phyloP scores from a whole-genome alignment of 345 rosid species.

The Camelina hispida region DNA sequence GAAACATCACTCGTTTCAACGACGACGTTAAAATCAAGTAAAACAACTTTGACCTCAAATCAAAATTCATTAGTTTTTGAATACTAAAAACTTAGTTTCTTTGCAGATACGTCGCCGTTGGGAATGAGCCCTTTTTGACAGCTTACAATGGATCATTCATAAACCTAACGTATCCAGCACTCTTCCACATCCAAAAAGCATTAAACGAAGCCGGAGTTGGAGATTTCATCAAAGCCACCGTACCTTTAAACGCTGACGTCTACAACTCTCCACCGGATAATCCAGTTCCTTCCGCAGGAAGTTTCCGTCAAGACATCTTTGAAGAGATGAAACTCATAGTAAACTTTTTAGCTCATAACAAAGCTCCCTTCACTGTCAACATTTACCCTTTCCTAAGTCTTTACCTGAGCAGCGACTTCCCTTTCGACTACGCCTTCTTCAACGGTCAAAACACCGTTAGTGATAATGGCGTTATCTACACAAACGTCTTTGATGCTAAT shows the following conservation, averaged over 20 bases:
- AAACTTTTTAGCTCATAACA: constrained; percentile 65
- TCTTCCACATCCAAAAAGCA: constrained; percentile 87
- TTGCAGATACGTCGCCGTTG: constrained; percentile 83
- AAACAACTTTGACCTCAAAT: constrained; percentile 36
- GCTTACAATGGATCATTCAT: constrained; percentile 78
- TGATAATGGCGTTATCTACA: constrained; percentile 68
- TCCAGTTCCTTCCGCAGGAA: constrained; percentile 78
- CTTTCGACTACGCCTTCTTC: constrained; percentile 85
- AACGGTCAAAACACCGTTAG: constrained; percentile 57
- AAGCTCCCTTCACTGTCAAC: constrained; percentile 85
- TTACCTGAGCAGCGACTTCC: constrained; percentile 73
- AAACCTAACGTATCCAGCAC: constrained; percentile 78
- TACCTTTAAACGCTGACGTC: constrained; percentile 87
- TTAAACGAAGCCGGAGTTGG: constrained; percentile 77
- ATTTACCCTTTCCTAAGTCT: constrained; percentile 95
- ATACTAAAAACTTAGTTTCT: constrained; percentile 4
- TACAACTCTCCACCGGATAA: constrained; percentile 64
- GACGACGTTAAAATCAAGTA: constrained; percentile 78
- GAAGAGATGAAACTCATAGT: constrained; percentile 72
- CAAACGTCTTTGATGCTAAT: constrained; percentile 87
- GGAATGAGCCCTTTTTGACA: constrained; percentile 86
- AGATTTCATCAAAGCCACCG: constrained; percentile 78
- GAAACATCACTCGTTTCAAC: constrained; percentile 70
- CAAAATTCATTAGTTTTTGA: background rate
- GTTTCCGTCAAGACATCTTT: constrained; percentile 66